Evolutionary conservation across 2,329 filamentous ascomycete species (phyloP).

Genomic region (Seiridium unicorne): DNA sequence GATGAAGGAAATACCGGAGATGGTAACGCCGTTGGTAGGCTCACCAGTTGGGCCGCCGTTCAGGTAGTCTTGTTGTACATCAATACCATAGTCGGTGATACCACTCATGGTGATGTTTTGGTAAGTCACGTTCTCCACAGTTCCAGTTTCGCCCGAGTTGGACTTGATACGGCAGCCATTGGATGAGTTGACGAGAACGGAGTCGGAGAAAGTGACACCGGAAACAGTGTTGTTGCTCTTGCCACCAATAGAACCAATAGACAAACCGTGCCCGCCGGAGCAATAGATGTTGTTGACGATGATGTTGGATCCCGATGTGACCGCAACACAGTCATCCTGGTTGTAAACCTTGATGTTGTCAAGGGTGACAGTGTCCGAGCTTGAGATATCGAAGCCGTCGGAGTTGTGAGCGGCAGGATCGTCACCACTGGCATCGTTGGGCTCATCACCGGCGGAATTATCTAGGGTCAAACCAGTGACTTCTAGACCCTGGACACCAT

Average conservation of each 20-base stretch:
- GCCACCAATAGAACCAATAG: slow-evolving; percentile 58
- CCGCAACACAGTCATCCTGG: slow-evolving; percentile 59
- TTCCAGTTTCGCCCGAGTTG: slow-evolving; percentile 47
- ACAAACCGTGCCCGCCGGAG: slow-evolving; percentile 53
- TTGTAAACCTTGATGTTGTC: slow-evolving; percentile 50
- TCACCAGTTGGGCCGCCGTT: slow-evolving; percentile 31
- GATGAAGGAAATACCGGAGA: slow-evolving; percentile 34
- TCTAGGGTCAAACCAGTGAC: slow-evolving; percentile 17
- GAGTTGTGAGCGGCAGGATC: slow-evolving; percentile 47
- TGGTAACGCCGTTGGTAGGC: slow-evolving; percentile 40
- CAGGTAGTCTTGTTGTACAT: slow-evolving; percentile 57
- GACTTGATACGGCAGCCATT: slow-evolving; percentile 61
- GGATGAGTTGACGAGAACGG: slow-evolving; percentile 45
- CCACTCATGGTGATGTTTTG: slow-evolving; percentile 45
- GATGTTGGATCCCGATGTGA: slow-evolving; percentile 51
- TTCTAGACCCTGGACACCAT: background rate
- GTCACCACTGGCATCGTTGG: slow-evolving; percentile 11
- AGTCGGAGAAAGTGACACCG: slow-evolving; percentile 47
- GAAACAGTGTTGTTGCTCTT: slow-evolving; percentile 52
- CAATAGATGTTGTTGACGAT: slow-evolving; percentile 41
- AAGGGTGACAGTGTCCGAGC: slow-evolving; percentile 46
- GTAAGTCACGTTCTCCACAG: slow-evolving; percentile 51
- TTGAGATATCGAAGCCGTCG: slow-evolving; percentile 51
- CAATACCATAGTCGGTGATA: slow-evolving; percentile 52
- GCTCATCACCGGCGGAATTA: slow-evolving; percentile 40